These are phyloP conservation scores for Stemphylium beticola DNA, from an alignment of 2,329 filamentous ascomycete genomes.

Conservation along the genomic window DNA sequence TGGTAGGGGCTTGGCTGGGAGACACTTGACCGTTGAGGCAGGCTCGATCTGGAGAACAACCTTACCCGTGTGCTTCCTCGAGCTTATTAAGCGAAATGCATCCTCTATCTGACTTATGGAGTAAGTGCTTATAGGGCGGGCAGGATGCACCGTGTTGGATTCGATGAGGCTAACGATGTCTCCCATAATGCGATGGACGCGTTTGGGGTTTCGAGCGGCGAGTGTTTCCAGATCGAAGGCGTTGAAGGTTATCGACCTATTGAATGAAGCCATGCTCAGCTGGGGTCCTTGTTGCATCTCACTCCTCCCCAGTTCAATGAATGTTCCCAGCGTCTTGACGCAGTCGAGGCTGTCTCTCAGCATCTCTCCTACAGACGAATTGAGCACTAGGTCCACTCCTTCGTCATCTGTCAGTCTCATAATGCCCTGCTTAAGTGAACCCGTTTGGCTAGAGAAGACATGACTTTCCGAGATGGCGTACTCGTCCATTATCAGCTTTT, in stretches of 20 bases:
- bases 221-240: slow-evolving; percentile 12
- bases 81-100: no score
- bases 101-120: no score
- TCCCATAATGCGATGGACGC: no score
- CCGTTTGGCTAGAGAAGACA: slow-evolving; percentile 41
- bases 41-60: no score
- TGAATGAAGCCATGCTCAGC: slow-evolving; percentile 4
- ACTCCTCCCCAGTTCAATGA: slow-evolving; percentile 27
- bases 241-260: neutral
- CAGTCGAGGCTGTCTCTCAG: neutral
- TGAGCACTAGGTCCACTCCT: neutral
- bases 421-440: slow-evolving; percentile 21
- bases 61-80: no score
- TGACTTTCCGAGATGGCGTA: slow-evolving; percentile 28
- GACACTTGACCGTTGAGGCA: no score
- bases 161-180: no score
- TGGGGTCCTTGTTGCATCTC: slow-evolving; percentile 18
- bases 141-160: no score
- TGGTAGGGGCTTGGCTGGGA: no score
- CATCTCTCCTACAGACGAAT: neutral
- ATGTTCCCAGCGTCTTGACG: slow-evolving; percentile 9
- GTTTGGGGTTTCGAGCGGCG: no score
- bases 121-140: no score
- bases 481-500: slow-evolving; percentile 17
- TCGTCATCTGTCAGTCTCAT: neutral